Conservation (phyloP, 2,329 filamentous ascomycete species). For the Sclerotinia nivalis region DNA sequence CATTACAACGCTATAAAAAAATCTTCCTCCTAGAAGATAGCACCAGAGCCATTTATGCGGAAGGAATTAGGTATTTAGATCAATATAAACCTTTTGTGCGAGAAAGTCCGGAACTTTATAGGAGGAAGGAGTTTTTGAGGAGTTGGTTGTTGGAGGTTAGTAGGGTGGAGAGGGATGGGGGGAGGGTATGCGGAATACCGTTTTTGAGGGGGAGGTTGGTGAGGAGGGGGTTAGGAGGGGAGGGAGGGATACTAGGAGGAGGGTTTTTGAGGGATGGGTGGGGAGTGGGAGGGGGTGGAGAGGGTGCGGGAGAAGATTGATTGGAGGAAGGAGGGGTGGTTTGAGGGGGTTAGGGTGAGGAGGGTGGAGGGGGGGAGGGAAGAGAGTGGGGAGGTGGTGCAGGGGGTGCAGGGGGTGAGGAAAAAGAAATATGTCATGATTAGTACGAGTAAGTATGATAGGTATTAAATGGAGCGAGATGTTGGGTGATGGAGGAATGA, state of each 20-base stretch:
- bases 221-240: neutral
- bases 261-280: constrained; percentile 1
- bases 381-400: too few relatives aligned
- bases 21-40: neutral
- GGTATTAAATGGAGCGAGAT: neutral
- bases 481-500: neutral
- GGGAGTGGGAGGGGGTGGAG: neutral
- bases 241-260: constrained; percentile 10
- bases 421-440: constrained; percentile 7
- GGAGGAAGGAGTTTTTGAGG: neutral
- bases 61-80: neutral
- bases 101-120: neutral
- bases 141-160: neutral
- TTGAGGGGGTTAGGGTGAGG: neutral
- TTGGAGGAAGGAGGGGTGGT: constrained; percentile 19
- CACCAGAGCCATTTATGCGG: neutral
- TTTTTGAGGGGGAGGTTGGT: neutral
- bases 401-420: neutral
- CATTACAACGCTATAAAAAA: neutral
- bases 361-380: neutral
- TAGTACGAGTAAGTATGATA: constrained; percentile 1
- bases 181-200: neutral
- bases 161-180: neutral
- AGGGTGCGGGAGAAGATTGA: neutral
- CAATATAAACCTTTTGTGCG: neutral